Conservation (phyloP, 2,329 filamentous ascomycete species). For the Mariannaea elegans region DNA sequence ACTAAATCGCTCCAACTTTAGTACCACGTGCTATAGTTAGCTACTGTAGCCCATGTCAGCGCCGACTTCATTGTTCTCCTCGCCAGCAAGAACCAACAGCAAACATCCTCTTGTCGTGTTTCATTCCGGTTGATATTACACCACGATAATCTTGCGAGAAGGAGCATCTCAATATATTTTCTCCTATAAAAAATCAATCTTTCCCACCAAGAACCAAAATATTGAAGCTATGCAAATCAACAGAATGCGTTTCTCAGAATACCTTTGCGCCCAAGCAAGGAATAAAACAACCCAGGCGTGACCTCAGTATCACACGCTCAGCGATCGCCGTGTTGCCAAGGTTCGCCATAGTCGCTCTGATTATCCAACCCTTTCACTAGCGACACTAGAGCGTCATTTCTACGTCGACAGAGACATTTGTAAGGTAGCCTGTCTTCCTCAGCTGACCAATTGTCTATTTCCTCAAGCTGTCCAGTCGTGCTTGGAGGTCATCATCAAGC, state of each 20-base stretch:
- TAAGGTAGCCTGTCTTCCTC: neutral
- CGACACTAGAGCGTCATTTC: neutral
- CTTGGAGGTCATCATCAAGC: conserved; percentile 93
- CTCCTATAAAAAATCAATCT: conserved; percentile 31
- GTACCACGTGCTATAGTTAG: too few relatives aligned
- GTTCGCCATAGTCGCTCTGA: neutral
- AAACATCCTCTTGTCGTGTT: too few relatives aligned
- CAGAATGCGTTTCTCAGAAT: conserved; percentile 36
- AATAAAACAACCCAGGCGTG: conserved; percentile 23
- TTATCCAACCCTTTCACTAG: conserved; percentile 6
- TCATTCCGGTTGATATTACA: too few relatives aligned
- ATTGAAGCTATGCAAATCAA: conserved; percentile 27
- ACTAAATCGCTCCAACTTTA: too few relatives aligned
- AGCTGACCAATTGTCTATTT: conserved; percentile 48
- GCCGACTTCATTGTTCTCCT: too few relatives aligned
- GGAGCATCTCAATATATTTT: too few relatives aligned
- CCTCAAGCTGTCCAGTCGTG: conserved; percentile 87
- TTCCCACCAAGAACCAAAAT: conserved; percentile 14
- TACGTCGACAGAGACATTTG: neutral
- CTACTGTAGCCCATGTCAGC: too few relatives aligned
- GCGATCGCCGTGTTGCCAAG: neutral
- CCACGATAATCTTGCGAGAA: too few relatives aligned
- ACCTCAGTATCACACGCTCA: conserved; percentile 7
- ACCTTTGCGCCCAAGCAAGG: conserved; percentile 36
- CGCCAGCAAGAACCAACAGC: too few relatives aligned